phyloP scores from a whole-genome alignment of 148 eudicot genomes.

The Persicaria maculosa region DNA sequence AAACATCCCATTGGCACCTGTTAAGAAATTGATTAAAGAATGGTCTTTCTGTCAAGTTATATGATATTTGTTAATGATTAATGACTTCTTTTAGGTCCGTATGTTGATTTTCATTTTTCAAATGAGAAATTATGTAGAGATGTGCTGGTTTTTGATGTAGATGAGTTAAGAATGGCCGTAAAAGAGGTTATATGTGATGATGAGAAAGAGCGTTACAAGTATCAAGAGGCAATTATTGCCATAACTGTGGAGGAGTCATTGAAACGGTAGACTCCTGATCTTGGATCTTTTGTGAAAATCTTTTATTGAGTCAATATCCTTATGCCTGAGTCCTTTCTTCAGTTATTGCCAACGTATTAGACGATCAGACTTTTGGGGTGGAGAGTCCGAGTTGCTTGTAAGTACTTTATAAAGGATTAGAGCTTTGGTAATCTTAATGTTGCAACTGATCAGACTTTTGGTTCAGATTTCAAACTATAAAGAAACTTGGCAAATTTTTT shows the following conservation, averaged over 20 bases:
- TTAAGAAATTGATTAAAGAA: not conserved
- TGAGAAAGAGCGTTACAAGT: constrained; percentile 40
- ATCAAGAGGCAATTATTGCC: constrained; percentile 79
- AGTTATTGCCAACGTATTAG: constrained; percentile 92
- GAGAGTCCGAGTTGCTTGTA: constrained; percentile 95
- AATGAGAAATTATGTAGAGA: not conserved
- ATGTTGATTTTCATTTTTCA: not conserved
- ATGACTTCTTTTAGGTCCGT: not conserved
- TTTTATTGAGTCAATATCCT: not conserved
- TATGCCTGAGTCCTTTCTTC: constrained; percentile 10
- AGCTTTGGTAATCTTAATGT: not conserved
- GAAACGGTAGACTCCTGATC: constrained; percentile 44
- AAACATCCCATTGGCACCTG: not conserved
- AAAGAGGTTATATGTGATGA: constrained; percentile 85
- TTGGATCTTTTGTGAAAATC: not conserved
- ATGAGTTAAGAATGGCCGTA: constrained; percentile 82
- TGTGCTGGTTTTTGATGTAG: constrained; percentile 28
- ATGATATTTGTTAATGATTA: not conserved
- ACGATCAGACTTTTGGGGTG: constrained; percentile 93
- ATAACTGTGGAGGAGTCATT: constrained; percentile 87
- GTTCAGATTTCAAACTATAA: not conserved
- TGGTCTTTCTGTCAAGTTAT: not conserved
- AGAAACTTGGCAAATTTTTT: not conserved
- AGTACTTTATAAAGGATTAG: constrained; percentile 20
- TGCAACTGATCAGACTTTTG: not conserved